Evolutionary conservation across 1,284 basidiomycete species (phyloP), one percentile per base, ranked within the genome.

Genomic region (Sanghuangporus weigelae): DNA sequence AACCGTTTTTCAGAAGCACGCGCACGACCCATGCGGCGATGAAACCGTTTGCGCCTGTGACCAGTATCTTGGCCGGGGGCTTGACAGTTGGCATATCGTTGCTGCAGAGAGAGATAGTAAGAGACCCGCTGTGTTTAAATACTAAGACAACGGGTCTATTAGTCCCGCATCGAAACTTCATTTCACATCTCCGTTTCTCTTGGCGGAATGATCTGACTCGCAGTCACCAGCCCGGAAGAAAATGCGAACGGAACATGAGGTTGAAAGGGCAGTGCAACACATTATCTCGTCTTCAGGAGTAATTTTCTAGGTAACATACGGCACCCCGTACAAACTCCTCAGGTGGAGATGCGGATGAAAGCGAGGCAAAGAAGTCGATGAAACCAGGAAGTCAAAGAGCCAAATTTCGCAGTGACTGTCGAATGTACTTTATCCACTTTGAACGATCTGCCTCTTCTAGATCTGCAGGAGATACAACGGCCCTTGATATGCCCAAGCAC

Each of bases 1-100:
- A 84, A 38, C 76, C 77, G 26, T 72, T 69, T 57, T 79, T 75
- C 38, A 82, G 74, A 8, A 80, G 72, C 2, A 59, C 63, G 12
- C 71, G 71, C 16, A 78, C 74, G 59, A 79, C 69, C 77, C 78
- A 79, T 8, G 72, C 68, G 16, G 75, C 78, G 66, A 79, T 73
- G 69, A 73, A 80, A 36, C 78, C 78, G 66, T 77, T 78, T 12
- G 78, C 77, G 44, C 78, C 78, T 38, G 76, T 72, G 23, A 78
- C 75, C 49, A 78, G 76, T 3, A 79, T 70, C 66, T 78, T 77
- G 11, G 73, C 73, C 21, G 76, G 75, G 36, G 73, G 67, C 42
- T 71, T 66, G 57, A 81, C 69, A 48, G 76, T 68, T 11, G 79
- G 75, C 80, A 82, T 81, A 57, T 54, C 76, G 44, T 1, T 2